Evolutionary conservation across 345 rosid species (phyloP).

Genomic region (Sonneratia caseolaris): DNA sequence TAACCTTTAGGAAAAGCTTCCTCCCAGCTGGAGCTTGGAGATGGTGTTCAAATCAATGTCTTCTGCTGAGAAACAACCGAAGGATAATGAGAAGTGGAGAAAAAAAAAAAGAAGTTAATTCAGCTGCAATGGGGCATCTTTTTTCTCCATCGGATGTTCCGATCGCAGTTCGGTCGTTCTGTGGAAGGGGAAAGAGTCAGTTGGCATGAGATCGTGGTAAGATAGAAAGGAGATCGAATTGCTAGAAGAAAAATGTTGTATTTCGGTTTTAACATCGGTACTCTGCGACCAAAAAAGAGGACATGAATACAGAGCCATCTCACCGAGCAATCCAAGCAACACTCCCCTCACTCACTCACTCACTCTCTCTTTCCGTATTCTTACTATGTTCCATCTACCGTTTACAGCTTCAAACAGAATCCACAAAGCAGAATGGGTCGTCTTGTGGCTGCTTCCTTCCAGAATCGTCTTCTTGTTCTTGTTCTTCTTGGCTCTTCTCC

Average conservation of each 20-base stretch:
- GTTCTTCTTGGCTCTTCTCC: conserved; percentile 16
- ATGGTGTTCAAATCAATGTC: too few species aligned
- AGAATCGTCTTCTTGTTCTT: neutral
- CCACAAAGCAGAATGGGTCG: neutral
- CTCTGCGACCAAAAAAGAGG: neutral
- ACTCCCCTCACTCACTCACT: neutral
- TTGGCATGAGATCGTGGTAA: too few species aligned
- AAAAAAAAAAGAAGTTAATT: too few species aligned
- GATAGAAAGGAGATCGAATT: neutral
- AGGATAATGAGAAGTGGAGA: too few species aligned
- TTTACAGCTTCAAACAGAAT: neutral
- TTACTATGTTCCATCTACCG: neutral
- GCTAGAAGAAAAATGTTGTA: neutral
- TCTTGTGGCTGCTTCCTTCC: neutral
- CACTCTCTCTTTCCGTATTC: neutral
- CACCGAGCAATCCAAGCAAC: conserved; percentile 3
- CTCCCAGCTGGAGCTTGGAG: too few species aligned
- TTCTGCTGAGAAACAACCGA: too few species aligned
- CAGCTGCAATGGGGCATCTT: too few species aligned
- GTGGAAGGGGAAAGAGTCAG: too few species aligned
- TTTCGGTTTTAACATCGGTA: neutral
- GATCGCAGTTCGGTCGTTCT: too few species aligned
- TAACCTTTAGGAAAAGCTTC: too few species aligned
- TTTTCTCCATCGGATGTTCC: too few species aligned
- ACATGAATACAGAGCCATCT: conserved; percentile 11